Percentiles rank a stretch among this genome's conserved stretches.
Evolutionary conservation across 2,329 filamentous ascomycete species (phyloP).

Genomic region (Claviceps spartinae): DNA sequence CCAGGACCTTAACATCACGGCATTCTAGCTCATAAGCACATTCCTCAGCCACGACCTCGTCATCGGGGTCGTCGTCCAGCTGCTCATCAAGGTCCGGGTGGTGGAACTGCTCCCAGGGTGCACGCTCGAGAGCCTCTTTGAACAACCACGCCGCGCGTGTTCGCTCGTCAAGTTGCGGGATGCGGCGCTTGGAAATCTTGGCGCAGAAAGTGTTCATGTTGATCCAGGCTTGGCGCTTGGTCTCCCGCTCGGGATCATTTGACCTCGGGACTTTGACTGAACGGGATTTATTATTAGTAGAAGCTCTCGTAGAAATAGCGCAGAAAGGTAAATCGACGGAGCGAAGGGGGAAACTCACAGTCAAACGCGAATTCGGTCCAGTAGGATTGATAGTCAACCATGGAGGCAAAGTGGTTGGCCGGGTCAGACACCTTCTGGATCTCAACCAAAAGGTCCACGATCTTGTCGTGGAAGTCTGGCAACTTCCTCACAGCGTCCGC

Average conservation of each 20-base stretch:
- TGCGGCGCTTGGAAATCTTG: not conserved
- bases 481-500: not conserved
- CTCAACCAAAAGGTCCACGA: not conserved
- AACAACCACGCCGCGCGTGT: not conserved
- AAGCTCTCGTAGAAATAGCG: not conserved
- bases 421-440: constrained; percentile 2
- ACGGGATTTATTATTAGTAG: not conserved
- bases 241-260: not conserved
- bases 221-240: constrained; percentile 1
- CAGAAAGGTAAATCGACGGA: not conserved
- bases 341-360: not conserved
- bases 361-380: constrained; percentile 1
- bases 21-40: constrained; percentile 4
- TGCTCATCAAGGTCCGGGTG: constrained; percentile 1
- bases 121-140: not conserved
- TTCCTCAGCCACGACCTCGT: not conserved
- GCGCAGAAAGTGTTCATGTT: constrained; percentile 2
- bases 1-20: constrained; percentile 1
- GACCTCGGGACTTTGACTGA: constrained; percentile 1
- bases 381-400: not conserved
- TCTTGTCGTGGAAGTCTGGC: not conserved
- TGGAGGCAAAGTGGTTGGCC: not conserved
- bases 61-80: not conserved
- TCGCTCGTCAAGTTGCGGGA: not conserved
- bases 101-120: constrained; percentile 2